These are phyloP conservation scores for Candida saitoana DNA, from an alignment of 805 yeast species.

Conservation along the genomic window DNA sequence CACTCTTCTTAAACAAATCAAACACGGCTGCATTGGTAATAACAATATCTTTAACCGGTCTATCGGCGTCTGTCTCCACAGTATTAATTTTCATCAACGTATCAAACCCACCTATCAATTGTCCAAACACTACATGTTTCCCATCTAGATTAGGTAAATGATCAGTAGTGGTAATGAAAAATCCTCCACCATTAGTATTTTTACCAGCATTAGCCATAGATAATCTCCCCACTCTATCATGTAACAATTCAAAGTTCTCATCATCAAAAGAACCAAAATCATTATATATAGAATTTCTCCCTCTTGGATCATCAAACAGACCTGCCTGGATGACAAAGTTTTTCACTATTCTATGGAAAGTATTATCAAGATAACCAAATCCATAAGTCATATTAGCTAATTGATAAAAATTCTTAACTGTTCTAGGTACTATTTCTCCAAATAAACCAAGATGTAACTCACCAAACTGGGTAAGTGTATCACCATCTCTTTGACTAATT, in stretches of 20 bases:
- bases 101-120: constrained; percentile 80
- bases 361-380: constrained; percentile 68
- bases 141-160: constrained; percentile 58
- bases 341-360: constrained; percentile 38
- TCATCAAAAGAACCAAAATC: constrained; percentile 28
- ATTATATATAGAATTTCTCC: constrained; percentile 73
- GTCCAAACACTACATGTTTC: constrained; percentile 93
- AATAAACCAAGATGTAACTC: constrained; percentile 56
- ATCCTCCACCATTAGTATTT: constrained; percentile 45
- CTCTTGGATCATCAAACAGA: constrained; percentile 60
- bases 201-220: constrained; percentile 80
- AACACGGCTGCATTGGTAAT: constrained; percentile 14
- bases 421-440: constrained; percentile 58
- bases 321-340: constrained; percentile 41
- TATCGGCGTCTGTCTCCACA: constrained; percentile 10
- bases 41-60: constrained; percentile 15
- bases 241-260: constrained; percentile 64
- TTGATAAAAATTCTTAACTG: constrained; percentile 33
- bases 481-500: constrained; percentile 25
- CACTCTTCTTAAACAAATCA: constrained; percentile 5
- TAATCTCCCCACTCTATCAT: constrained; percentile 70
- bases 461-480: constrained; percentile 28
- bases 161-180: constrained; percentile 35
- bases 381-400: constrained; percentile 26
- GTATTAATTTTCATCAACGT: constrained; percentile 50